Evolutionary conservation across 257 asterid species (phyloP), one percentile per base, ranked within the genome.

Genomic region (Sherardia arvensis): DNA sequence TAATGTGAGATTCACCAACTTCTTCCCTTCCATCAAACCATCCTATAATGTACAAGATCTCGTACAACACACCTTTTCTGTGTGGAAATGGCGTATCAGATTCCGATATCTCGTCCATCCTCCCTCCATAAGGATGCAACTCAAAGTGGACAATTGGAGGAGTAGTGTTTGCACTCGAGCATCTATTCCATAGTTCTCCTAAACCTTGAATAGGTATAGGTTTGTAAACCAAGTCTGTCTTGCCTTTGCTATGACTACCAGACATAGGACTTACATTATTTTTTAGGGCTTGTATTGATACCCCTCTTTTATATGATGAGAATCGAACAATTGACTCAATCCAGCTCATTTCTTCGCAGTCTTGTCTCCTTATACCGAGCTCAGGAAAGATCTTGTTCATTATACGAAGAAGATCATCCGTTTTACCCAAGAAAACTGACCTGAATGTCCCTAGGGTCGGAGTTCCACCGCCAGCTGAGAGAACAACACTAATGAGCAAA

Each of bases 271-370:
- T n/a, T n/a, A n/a, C n/a, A n/a, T n/a, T n/a, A 12, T 18, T 67
- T 0, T 77, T 73, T 4, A 86, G 30, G 0, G 60, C 79, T 0
- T 26, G 14, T 0, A 77, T 84, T 0, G 76, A 66, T 3, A 81
- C 77, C 0, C 36, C 54, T 32, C 71, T 67, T 62, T 71, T 83
- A 64, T 64, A 73, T 4, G 66, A 67, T 83, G 85, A 83, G 69
- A 23, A 77, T 0, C 80, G 76, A 11, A 75, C 85, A 0, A n/a
- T n/a, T n/a, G 89, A 83, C 0, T 81, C 53, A 1, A 85, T 81
- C 94, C 94, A 85, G 21, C 78, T 30, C 90, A 85, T 85, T 54
- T 85, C 94, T 0, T 6, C 66, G 73, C 84, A 77, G n/a, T 79
- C 84, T 3, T 76, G 20, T 7, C 59, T 45, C 30, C 11, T 71